Conservation (phyloP, 2,329 filamentous ascomycete genomes). For the Metarhizium guizhouense region DNA sequence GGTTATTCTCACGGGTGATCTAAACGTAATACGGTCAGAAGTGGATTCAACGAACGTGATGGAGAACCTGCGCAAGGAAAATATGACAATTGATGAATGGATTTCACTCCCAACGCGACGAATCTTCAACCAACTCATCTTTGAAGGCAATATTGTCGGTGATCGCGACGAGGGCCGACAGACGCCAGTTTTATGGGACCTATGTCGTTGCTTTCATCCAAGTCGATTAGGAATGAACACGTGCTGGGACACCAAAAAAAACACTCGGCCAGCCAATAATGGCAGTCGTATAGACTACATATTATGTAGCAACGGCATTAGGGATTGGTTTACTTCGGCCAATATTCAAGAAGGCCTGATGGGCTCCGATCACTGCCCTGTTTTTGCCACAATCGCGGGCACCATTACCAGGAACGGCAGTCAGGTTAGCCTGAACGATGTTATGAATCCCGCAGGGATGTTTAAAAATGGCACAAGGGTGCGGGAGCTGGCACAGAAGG, state of each 20-base stretch:
- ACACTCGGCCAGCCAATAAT: slow-evolving; percentile 91
- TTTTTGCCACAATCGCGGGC: slow-evolving; percentile 68
- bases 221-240: slow-evolving; percentile 86
- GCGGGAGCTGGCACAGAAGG: slow-evolving; percentile 56
- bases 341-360: slow-evolving; percentile 91
- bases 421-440: slow-evolving; percentile 51
- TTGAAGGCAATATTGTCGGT: slow-evolving; percentile 59
- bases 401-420: slow-evolving; percentile 41
- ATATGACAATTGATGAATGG: slow-evolving; percentile 61
- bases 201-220: slow-evolving; percentile 75
- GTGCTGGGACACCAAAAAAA: slow-evolving; percentile 92
- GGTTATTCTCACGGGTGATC: slow-evolving; percentile 77
- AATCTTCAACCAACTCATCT: slow-evolving; percentile 78
- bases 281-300: slow-evolving; percentile 92
- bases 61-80: slow-evolving; percentile 64
- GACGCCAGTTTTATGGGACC: slow-evolving; percentile 67
- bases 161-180: slow-evolving; percentile 61
- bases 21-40: slow-evolving; percentile 66
- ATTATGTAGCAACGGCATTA: slow-evolving; percentile 70
- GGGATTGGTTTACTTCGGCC: slow-evolving; percentile 67
- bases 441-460: slow-evolving; percentile 69
- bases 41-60: slow-evolving; percentile 69
- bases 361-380: slow-evolving; percentile 94
- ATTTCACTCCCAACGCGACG: slow-evolving; percentile 62
- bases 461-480: slow-evolving; percentile 59